Percentiles rank a stretch among this genome's conserved stretches.
phyloP scores from a whole-genome alignment of 371 early-diverging fungal genomes.

The Mucor indicus region DNA sequence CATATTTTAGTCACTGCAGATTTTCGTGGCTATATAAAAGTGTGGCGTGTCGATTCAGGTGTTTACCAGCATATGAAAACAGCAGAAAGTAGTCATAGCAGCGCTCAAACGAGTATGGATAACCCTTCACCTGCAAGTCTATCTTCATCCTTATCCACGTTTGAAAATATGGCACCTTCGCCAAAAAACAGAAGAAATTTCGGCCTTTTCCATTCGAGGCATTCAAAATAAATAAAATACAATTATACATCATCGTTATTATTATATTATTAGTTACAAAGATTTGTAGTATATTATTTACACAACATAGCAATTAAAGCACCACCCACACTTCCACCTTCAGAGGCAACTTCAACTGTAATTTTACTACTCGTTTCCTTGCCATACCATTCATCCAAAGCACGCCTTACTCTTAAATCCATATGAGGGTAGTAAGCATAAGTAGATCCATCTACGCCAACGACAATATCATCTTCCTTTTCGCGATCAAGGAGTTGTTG shows the following conservation, averaged over 20 bases:
- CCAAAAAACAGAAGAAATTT: too few relatives aligned
- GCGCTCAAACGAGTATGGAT: too few relatives aligned
- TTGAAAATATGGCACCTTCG: too few relatives aligned
- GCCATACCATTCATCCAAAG: constrained; percentile 41
- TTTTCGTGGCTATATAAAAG: constrained; percentile 54
- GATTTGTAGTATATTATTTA: too few relatives aligned
- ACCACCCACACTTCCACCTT: constrained; percentile 48
- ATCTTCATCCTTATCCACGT: too few relatives aligned
- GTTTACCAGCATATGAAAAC: constrained; percentile 1
- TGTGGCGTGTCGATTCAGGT: constrained; percentile 59
- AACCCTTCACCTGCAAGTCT: too few relatives aligned
- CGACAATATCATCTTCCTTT: constrained; percentile 24
- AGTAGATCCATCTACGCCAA: constrained; percentile 45
- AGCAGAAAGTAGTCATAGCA: too few relatives aligned
- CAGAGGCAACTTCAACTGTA: constrained; percentile 35
- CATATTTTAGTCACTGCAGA: constrained; percentile 64
- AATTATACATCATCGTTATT: too few relatives aligned
- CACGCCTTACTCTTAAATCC: constrained; percentile 25
- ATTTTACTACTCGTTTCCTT: constrained; percentile 23
- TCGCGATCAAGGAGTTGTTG: constrained; percentile 14
- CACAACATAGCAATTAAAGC: constrained; percentile 51
- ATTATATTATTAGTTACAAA: too few relatives aligned
- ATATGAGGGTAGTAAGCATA: constrained; percentile 42
- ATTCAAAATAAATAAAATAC: too few relatives aligned
- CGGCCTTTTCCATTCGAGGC: too few relatives aligned